A percentile compares a stretch with the other conserved stretches of the same genome.
These are phyloP conservation scores for Yamadazyma tumulicola DNA, from an alignment of 805 yeast genomes.

Conservation along the genomic window DNA sequence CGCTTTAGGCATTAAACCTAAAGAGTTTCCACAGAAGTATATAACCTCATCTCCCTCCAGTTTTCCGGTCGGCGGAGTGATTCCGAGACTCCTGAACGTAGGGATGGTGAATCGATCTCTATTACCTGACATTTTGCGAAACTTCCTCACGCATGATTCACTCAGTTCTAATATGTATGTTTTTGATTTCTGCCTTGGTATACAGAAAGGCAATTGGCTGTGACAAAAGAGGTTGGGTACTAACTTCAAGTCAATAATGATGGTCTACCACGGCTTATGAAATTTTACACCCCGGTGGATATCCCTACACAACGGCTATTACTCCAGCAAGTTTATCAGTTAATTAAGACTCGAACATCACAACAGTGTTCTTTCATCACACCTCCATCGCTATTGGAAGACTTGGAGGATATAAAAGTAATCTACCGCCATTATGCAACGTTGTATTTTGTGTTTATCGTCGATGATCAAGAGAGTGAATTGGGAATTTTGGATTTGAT, in stretches of 20 bases:
- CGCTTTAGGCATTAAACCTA: conserved; percentile 79
- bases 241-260: conserved; percentile 69
- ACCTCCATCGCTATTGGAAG: conserved; percentile 76
- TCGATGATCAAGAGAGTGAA: conserved; percentile 94
- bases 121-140: conserved; percentile 13
- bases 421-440: conserved; percentile 95
- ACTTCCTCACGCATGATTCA: conserved; percentile 58
- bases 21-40: conserved; percentile 90
- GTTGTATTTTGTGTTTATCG: conserved; percentile 90
- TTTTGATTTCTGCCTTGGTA: neutral
- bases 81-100: conserved; percentile 59
- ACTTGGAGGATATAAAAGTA: conserved; percentile 74
- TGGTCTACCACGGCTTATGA: conserved; percentile 84
- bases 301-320: conserved; percentile 76
- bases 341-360: conserved; percentile 67
- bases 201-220: neutral
- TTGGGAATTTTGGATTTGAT: conserved; percentile 89
- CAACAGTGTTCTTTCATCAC: conserved; percentile 86
- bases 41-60: no score
- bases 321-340: conserved; percentile 75
- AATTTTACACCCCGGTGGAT: conserved; percentile 90
- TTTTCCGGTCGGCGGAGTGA: conserved; percentile 20
- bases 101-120: conserved; percentile 59
- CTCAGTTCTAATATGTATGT: conserved; percentile 77
- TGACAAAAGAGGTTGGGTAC: conserved; percentile 13